Evolutionary conservation across 257 asterid genomes (phyloP).

Genomic region (Solanum infundibuliforme): DNA sequence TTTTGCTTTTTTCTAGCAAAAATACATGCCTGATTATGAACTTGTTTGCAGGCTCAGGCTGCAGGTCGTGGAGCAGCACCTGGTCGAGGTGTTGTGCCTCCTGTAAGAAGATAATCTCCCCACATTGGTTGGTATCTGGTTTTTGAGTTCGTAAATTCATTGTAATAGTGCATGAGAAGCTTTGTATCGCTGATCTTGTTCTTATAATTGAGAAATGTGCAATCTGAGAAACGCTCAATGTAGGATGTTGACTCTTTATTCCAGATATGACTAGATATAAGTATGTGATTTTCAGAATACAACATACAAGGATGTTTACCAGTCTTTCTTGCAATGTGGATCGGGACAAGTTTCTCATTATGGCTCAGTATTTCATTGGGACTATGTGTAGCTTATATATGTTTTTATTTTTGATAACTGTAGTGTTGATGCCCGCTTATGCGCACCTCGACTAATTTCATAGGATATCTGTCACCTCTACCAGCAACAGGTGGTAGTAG

Average conservation of each 20-base stretch:
- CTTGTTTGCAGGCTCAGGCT: slow-evolving; percentile 66
- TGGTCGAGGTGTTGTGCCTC: slow-evolving; percentile 80
- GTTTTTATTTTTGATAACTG: no score
- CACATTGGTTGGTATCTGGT: not conserved
- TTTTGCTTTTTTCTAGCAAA: not conserved
- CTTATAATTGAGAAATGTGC: not conserved
- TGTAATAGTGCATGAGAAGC: not conserved
- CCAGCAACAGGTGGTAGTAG: no score
- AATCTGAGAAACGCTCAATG: not conserved
- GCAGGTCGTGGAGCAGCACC: slow-evolving; percentile 83
- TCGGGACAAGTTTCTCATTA: not conserved
- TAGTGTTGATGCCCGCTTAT: no score
- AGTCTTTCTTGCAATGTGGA: not conserved
- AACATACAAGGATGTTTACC: not conserved
- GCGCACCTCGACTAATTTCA: not conserved
- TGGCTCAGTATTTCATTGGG: not conserved
- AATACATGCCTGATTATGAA: slow-evolving; percentile 1
- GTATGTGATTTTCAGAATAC: not conserved
- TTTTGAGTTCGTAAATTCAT: not conserved
- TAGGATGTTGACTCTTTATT: not conserved
- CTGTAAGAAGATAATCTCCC: slow-evolving; percentile 60
- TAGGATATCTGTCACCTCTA: not conserved
- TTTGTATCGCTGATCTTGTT: not conserved
- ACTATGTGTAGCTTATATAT: not conserved
- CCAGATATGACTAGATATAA: not conserved